Base-by-base conservation (phyloP, 345 rosid species). In the Nephelium lappaceum region DNA sequence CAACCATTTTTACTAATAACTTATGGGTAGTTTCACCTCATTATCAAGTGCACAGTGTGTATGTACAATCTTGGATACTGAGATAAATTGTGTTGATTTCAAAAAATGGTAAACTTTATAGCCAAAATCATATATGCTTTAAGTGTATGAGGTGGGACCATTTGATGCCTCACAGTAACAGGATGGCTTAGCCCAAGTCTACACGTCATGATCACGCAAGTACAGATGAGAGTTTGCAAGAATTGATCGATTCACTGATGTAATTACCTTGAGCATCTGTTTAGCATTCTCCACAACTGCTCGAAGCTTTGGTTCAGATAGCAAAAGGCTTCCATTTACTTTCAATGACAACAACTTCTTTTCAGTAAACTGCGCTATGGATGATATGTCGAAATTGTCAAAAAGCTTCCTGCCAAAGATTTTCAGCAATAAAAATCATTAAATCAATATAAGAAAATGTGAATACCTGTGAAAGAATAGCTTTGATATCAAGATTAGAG, bases 301-400 rank as follows among this genome's bases (percentile, higher is more conserved):
- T 74, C 96, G 93, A 36, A 95, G 89, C 90, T 95, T 95, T 69
- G 87, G 93, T 79, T 93, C 97, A 6, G 96, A 95, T 25, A 95
- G 86, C 84, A 95, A 47, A 0, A 87, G 87, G 63, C 83, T 84
- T 9, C 91, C 92, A 27, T 92, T 88, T 60, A 91, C 88, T 84
- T 85, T 93, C 79, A 93, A 80, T 62, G 93, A 86, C 57, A 84
- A 71, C 81, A 93, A 77, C 85, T 80, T 92, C 89, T 93, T 91
- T 84, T 93, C 97, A 10, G 93, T 83, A 77, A 87, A 89, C 75
- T 82, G 89, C 36, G 97, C 86, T 80, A 93, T 24, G 23, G 90
- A 83, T 81, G 82, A 78, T 23, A 91, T 88, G 77, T 93, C 90
- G 23, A 93, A 95, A 81, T 87, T 83, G 73, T 89, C 91, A 69